phyloP scores from a whole-genome alignment of 2,329 filamentous ascomycete genomes.

The Hypocreales sp. region DNA sequence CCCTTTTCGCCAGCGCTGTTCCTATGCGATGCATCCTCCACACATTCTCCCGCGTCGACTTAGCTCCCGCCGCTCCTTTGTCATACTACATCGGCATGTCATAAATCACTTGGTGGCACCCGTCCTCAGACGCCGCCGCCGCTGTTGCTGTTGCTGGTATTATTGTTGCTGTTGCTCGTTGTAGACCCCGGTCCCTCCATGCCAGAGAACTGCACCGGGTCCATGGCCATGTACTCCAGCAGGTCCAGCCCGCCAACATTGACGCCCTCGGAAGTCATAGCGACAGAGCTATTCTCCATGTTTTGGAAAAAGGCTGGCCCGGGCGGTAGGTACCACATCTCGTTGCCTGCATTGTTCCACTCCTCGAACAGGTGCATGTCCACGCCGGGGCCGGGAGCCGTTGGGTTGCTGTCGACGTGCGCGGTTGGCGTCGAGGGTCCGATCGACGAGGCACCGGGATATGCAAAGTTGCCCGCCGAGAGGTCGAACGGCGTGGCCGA shows the following conservation, averaged over 20 bases:
- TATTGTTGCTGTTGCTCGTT: neutral
- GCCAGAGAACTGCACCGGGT: constrained; percentile 24
- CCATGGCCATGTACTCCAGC: constrained; percentile 54
- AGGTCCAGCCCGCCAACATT: constrained; percentile 52
- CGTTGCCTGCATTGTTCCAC: constrained; percentile 38
- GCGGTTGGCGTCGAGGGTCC: constrained; percentile 33
- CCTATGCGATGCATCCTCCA: no score
- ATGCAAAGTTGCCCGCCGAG: constrained; percentile 37
- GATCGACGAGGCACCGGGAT: constrained; percentile 32
- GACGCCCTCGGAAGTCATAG: constrained; percentile 52
- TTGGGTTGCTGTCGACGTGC: constrained; percentile 14
- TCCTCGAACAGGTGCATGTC: constrained; percentile 33
- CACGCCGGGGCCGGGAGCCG: constrained; percentile 10
- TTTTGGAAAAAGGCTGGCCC: constrained; percentile 51
- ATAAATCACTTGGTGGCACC: no score
- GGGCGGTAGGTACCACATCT: constrained; percentile 53
- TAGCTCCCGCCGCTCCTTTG: no score
- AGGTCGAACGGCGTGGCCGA: constrained; percentile 49
- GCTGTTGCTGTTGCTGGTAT: neutral
- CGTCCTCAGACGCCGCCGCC: no score
- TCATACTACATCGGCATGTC: no score
- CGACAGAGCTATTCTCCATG: constrained; percentile 42
- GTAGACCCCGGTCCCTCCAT: constrained; percentile 12
- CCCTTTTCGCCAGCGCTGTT: no score
- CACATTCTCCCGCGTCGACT: no score